Base-by-base conservation (phyloP, 768 basidiomycete species). In the Leucosporidium creatinivorum region DNA sequence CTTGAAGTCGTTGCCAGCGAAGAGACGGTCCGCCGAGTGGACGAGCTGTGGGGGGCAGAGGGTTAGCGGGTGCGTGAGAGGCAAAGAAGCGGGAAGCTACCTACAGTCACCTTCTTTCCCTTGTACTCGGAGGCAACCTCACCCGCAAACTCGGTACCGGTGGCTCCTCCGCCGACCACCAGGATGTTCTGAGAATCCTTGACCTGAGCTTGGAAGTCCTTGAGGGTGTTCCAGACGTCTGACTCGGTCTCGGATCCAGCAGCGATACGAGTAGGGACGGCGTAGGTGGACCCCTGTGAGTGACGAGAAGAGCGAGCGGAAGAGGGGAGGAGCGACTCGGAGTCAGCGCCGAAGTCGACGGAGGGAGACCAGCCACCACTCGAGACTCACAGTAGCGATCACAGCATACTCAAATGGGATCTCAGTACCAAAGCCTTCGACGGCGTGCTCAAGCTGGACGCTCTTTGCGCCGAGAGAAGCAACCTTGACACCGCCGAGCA, bases 31-130 rank as follows among this genome's bases (percentile, higher is more conserved):
- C 10, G 56, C 50, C 23, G 56, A 39, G 63, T 75, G 73, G 1
- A 75, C 71, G 36, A 75, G 57, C 33, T 44, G 39, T 44, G 8
- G 8, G 13, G 15, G 6, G 39, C 33, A 44, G 74, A 73, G 59
- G 74, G 72, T 4, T 72, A 72, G 26, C 69, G 69, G 36, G 69
- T 72, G 18, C 70, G 36, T 48, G 73, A 25, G 51, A 75, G 57
- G 39, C 39, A 13, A 44, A 2, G 8, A 15, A 44, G 39, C 33
- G 39, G 15, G 39, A 44, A 3, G 5, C 33, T 36, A 44, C 39
- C 15, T 17, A 44, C 39, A 44, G 68, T 61, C 12, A 58, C 39
- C 25, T 44, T 9, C 36, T 58, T 58, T 8, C 12, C 33, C 13
- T 39, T 39, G 39, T 44, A 47, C 25, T 58, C 31, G 5, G 36